Evolutionary conservation across 805 yeast genomes (phyloP).

Genomic region (Yarrowia keelungensis): DNA sequence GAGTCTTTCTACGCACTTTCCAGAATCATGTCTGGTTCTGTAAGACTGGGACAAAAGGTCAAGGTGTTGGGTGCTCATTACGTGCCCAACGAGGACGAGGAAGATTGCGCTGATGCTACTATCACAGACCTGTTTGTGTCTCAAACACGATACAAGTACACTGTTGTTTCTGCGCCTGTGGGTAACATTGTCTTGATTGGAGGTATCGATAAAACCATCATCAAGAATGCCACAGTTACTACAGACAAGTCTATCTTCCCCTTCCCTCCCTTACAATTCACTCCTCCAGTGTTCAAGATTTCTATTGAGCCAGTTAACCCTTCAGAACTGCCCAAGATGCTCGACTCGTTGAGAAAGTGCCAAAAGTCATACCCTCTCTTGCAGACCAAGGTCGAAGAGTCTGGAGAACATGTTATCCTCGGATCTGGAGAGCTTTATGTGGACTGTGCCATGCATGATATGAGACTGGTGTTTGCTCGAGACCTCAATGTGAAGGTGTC

Average conservation of each 20-base stretch:
- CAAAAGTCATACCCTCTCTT: slow-evolving; percentile 70
- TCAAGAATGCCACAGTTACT: slow-evolving; percentile 67
- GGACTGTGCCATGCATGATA: slow-evolving; percentile 81
- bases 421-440: slow-evolving; percentile 89
- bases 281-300: slow-evolving; percentile 72
- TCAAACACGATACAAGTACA: slow-evolving; percentile 73
- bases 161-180: slow-evolving; percentile 59
- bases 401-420: slow-evolving; percentile 81
- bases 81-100: slow-evolving; percentile 58
- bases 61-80: slow-evolving; percentile 64
- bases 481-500: slow-evolving; percentile 79
- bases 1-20: slow-evolving; percentile 62
- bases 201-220: slow-evolving; percentile 65
- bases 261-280: slow-evolving; percentile 45
- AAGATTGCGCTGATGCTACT: slow-evolving; percentile 55
- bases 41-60: slow-evolving; percentile 58
- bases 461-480: slow-evolving; percentile 64
- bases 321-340: slow-evolving; percentile 73
- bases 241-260: slow-evolving; percentile 49
- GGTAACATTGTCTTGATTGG: slow-evolving; percentile 75
- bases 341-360: slow-evolving; percentile 70
- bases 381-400: slow-evolving; percentile 77
- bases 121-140: slow-evolving; percentile 55
- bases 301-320: slow-evolving; percentile 85
- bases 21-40: slow-evolving; percentile 66